Evolutionary conservation across 1,139 yeast species (phyloP).

Genomic region (Dujonia santamariae): DNA sequence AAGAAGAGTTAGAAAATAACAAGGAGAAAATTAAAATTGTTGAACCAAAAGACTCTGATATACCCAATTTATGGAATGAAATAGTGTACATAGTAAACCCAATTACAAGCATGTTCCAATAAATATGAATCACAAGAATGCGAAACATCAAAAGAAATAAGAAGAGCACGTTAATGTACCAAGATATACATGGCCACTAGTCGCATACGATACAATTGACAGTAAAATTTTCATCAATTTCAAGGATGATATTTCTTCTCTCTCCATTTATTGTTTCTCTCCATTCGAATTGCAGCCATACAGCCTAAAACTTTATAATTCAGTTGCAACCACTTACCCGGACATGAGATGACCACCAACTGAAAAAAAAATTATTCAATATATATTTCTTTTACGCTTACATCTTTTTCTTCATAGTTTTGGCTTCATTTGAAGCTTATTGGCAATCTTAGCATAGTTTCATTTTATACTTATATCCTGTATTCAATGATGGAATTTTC

Average conservation of each 20-base stretch:
- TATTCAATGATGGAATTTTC: slow-evolving; percentile 46
- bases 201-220: too few relatives aligned
- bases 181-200: too few relatives aligned
- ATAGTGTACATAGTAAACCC: slow-evolving; percentile 16
- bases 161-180: too few relatives aligned
- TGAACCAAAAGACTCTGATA: slow-evolving; percentile 25
- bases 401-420: slow-evolving; percentile 4
- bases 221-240: too few relatives aligned
- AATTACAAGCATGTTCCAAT: too few relatives aligned
- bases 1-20: slow-evolving; percentile 5
- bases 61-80: slow-evolving; percentile 38
- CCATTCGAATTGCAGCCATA: too few relatives aligned
- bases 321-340: neutral
- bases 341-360: too few relatives aligned
- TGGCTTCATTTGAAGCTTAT: slow-evolving; percentile 4
- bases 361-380: too few relatives aligned
- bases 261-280: too few relatives aligned
- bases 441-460: slow-evolving; percentile 52
- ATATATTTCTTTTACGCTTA: neutral
- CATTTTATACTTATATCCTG: slow-evolving; percentile 34
- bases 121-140: too few relatives aligned
- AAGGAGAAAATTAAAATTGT: slow-evolving; percentile 14
- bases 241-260: too few relatives aligned
- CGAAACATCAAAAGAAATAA: too few relatives aligned
- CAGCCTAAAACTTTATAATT: neutral